Base-by-base conservation (phyloP, 208 protist species). In the Leishmania guyanensis region DNA sequence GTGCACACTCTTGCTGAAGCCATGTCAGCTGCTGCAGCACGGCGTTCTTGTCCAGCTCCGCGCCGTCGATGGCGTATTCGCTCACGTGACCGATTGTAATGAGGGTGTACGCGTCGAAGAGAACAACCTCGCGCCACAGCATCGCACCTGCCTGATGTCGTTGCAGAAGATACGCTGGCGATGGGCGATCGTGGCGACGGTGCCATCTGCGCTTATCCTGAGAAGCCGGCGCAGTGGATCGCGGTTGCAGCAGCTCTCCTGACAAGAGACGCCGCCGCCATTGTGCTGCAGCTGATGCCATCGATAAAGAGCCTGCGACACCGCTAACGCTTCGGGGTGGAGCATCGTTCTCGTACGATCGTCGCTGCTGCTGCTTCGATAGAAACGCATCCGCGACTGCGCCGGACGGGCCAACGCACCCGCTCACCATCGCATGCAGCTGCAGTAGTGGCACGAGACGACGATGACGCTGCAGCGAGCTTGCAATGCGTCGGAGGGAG, bases 51-150 rank as follows among this genome's bases (percentile, higher is more conserved):
- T 78, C 78, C 69, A 86, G 50, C 17, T 54, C 77, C 53, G 70
- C 69, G 22, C 93, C 53, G 71, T 95, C 92, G 0, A 82, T 58
- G 2, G 92, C 91, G 68, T 84, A 76, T 73, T 95, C 92, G 75
- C 87, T 89, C 66, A 89, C 84, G 79, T 97, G 94, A 51, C 92
- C 94, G 9, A 93, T 33, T 1, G 91, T 95, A 78, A 94, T 90
- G 39, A 97, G 86, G 16, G 91, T 86, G 78, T 92, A 94, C 50
- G 92, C 92, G 75, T 97, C 92, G 20, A 97, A 86, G 26, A 97
- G 77, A 17, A 88, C 84, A 6, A 86, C 75, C 81, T 97, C 91
- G 14, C 94, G 92, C 84, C 86, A 94, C 70, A 94, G 81, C 80
- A 94, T 81, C n/a, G 81, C 84, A 53, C 75, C 74, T 12, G 78